Conservation (phyloP, 2,329 filamentous ascomycete species). For the Talaromyces pinophilus region DNA sequence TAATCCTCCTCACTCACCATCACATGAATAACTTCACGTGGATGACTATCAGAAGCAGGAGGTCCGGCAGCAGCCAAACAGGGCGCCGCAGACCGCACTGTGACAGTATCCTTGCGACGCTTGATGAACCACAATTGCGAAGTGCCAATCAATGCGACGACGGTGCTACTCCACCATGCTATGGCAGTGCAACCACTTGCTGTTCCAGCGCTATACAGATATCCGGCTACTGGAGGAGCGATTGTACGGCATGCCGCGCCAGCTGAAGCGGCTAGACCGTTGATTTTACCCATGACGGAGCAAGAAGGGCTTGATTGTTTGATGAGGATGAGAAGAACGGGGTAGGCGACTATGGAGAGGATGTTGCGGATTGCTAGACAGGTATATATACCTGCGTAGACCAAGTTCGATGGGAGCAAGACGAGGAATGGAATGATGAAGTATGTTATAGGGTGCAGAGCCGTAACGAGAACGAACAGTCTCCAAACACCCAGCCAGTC, state of each 20-base stretch:
- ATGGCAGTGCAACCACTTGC: conserved; percentile 60
- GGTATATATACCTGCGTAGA: conserved; percentile 66
- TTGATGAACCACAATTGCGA: conserved; percentile 59
- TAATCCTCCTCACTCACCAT: conserved; percentile 9
- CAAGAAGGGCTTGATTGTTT: conserved; percentile 69
- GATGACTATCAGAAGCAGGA: conserved; percentile 20
- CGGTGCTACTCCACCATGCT: conserved; percentile 62
- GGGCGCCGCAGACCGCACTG: conserved; percentile 39
- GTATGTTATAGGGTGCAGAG: conserved; percentile 68
- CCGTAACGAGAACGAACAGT: conserved; percentile 64
- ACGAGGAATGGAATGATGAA: conserved; percentile 69
- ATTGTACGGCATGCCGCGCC: conserved; percentile 71
- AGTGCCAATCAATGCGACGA: conserved; percentile 58
- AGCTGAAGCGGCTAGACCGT: conserved; percentile 69
- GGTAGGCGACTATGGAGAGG: conserved; percentile 68
- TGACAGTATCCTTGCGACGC: conserved; percentile 48
- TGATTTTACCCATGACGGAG: conserved; percentile 67
- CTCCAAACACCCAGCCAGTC: conserved; percentile 67
- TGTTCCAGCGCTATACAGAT: conserved; percentile 65
- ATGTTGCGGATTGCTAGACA: conserved; percentile 66
- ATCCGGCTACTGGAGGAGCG: conserved; percentile 67
- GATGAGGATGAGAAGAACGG: conserved; percentile 68
- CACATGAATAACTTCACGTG: conserved; percentile 22
- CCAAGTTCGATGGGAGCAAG: conserved; percentile 54
- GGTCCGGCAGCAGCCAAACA: conserved; percentile 30